phyloP scores from a whole-genome alignment of 108 stramenopile genomes.

The Cyclostephanos invisitatus region DNA sequence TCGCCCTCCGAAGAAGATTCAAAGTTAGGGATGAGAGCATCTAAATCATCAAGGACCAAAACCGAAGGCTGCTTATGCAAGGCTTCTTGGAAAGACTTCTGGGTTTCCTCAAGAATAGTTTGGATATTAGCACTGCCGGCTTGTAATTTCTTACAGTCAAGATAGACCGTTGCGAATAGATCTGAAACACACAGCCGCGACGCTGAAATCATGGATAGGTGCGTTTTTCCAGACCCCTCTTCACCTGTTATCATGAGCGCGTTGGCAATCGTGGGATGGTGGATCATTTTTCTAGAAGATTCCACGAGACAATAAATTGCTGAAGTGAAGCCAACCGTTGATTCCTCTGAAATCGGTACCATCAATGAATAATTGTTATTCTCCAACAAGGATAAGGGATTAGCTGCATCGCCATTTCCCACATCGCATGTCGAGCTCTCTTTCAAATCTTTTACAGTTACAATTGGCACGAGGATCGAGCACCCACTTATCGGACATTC shows the following conservation, averaged over 20 bases:
- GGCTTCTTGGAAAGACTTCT: conserved; percentile 15
- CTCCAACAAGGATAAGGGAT: not conserved
- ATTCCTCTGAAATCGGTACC: not conserved
- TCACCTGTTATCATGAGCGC: conserved; percentile 52
- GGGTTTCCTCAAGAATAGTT: conserved; percentile 21
- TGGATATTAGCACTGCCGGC: conserved; percentile 32
- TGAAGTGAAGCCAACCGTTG: conserved; percentile 22
- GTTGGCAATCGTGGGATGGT: conserved; percentile 2
- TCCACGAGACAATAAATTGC: conserved; percentile 18
- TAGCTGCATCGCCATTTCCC: conserved; percentile 2
- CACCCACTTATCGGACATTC: not conserved
- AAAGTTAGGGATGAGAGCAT: conserved; percentile 68
- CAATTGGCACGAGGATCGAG: conserved; percentile 16
- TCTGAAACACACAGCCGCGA: conserved; percentile 33
- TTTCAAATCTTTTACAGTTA: conserved; percentile 15
- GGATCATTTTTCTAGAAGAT: conserved; percentile 6
- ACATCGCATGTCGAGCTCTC: not conserved
- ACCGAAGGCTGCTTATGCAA: conserved; percentile 36
- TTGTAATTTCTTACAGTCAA: conserved; percentile 75
- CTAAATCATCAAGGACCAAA: conserved; percentile 78
- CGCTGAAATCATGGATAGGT: conserved; percentile 54
- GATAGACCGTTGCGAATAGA: conserved; percentile 50
- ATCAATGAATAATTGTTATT: conserved; percentile 5
- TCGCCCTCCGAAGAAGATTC: conserved; percentile 39
- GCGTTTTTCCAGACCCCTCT: conserved; percentile 80